Percentiles rank a stretch among this genome's conserved stretches.
Conservation (phyloP, 2,329 filamentous ascomycete genomes). For the Passalora sequoiae region DNA sequence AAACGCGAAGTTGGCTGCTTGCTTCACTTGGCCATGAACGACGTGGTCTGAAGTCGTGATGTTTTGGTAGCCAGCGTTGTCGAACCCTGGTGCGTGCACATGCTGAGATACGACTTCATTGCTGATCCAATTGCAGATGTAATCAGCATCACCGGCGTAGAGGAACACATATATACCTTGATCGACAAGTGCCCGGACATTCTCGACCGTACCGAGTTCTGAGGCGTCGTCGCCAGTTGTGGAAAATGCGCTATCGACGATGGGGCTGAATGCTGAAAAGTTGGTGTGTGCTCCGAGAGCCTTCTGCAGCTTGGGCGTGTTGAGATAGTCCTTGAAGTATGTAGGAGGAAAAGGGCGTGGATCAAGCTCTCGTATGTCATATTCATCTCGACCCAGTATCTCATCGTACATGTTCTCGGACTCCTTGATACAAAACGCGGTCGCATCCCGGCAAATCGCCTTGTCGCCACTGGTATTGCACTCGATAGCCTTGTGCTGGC, state of each 20-base stretch:
- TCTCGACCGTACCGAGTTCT: conserved; percentile 38
- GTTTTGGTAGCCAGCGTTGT: conserved; percentile 42
- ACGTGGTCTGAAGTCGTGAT: conserved; percentile 40
- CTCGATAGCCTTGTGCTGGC: conserved; percentile 51
- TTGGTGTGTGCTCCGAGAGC: conserved; percentile 44
- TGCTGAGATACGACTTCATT: background rate
- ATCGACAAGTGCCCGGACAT: conserved; percentile 34
- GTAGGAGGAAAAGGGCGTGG: conserved; percentile 54
- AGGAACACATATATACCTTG: conserved; percentile 37
- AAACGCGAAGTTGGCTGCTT: conserved; percentile 47
- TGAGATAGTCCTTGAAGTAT: conserved; percentile 52
- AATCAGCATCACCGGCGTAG: conserved; percentile 43
- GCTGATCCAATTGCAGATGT: conserved; percentile 7
- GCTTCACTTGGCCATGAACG: conserved; percentile 49
- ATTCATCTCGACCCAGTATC: conserved; percentile 46
- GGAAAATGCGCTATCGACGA: conserved; percentile 39
- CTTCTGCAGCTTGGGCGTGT: conserved; percentile 51
- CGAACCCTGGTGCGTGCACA: background rate
- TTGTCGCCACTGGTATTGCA: conserved; percentile 37
- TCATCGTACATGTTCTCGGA: conserved; percentile 45
- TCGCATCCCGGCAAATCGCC: background rate
- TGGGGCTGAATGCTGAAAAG: conserved; percentile 45
- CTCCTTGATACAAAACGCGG: conserved; percentile 36
- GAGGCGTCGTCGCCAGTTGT: conserved; percentile 46
- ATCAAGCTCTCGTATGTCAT: conserved; percentile 52